Base-by-base conservation (phyloP, 192 early-diverging fungal genomes). In the Backusella circina region DNA sequence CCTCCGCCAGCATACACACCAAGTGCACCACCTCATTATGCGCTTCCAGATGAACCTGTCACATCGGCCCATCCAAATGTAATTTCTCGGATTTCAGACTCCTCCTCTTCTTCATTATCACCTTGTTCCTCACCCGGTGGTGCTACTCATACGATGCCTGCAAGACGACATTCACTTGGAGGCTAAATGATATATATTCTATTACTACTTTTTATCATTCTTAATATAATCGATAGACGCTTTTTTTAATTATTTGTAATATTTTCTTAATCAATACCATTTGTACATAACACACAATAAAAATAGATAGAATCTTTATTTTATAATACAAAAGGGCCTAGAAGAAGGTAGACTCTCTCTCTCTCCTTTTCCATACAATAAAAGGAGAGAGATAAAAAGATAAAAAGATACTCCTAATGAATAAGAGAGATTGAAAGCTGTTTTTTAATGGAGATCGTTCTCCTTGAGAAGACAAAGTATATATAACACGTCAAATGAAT, bases 1-100 rank as follows among this genome's bases (percentile, higher is more conserved):
- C 77, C 77, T 18, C 77, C 77, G 23, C 77, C 77, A 5, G 77
- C 77, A 2, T 78, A 78, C 37, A 78, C 77, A 13, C 77, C 77
- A 28, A 72, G 75, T 23, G 75, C 67, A n/a, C 75, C 77, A 57
- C 72, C 72, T 33, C 37, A 54, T 41, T 75, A 75, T 75, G 74
- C 38, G 21, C 31, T 75, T 38, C 74, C 74, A 6, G 50, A 32
- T 31, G 38, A 39, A 26, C 64, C 64, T 21, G 36, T 68, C 21
- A 36, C 21, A 23, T 61, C 23, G 8, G 33, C 2, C 5, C 54
- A 57, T 0, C 54, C 54, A 9, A 21, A 10, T 3, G 3, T 51
- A 18, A 23, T 69, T 38, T 72, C 77, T n/a, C 77, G 66, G 36
- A 50, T 72, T 18, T 51, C 77, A 16, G 64, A 78, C 35, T 73